Conservation (phyloP, 2,329 filamentous ascomycete species). For the Colletotrichum sp. region DNA sequence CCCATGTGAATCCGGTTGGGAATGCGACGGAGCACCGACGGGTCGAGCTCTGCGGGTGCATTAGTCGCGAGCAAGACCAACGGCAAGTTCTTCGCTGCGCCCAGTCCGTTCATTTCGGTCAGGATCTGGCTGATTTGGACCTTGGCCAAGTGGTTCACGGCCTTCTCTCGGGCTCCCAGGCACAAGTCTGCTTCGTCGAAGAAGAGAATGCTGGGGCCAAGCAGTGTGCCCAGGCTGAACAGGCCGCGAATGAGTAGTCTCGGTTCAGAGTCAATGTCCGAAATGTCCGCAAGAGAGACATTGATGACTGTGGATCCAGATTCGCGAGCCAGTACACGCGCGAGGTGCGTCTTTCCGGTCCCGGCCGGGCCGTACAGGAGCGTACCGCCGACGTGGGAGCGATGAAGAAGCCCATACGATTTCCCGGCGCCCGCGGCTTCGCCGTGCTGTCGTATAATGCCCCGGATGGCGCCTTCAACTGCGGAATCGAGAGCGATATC, state of each 20-base stretch:
- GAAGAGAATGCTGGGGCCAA: slow-evolving; percentile 32
- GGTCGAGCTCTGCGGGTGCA: not conserved
- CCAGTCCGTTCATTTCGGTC: not conserved
- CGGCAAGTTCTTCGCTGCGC: not conserved
- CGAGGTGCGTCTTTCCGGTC: slow-evolving; percentile 32
- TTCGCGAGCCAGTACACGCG: slow-evolving; percentile 25
- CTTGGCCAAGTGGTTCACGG: not conserved
- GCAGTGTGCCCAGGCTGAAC: slow-evolving; percentile 28
- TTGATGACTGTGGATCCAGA: slow-evolving; percentile 26
- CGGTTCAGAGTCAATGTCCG: slow-evolving; percentile 22
- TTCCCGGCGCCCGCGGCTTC: not conserved
- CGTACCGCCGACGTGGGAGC: slow-evolving; percentile 21
- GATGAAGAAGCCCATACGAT: slow-evolving; percentile 23
- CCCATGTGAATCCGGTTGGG: not conserved
- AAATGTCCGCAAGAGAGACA: slow-evolving; percentile 19
- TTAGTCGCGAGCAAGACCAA: not conserved
- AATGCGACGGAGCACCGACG: not conserved
- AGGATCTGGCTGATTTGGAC: not conserved
- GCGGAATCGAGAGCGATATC: not conserved
- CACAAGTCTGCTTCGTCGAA: slow-evolving; percentile 29
- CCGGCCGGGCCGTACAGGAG: slow-evolving; percentile 33
- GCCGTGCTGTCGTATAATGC: not conserved
- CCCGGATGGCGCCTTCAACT: not conserved
- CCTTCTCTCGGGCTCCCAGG: not conserved
- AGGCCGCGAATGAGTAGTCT: slow-evolving; percentile 26